These are phyloP conservation scores for Fusarium incarnatum DNA, from an alignment of 2,329 filamentous ascomycete genomes.

Conservation along the genomic window DNA sequence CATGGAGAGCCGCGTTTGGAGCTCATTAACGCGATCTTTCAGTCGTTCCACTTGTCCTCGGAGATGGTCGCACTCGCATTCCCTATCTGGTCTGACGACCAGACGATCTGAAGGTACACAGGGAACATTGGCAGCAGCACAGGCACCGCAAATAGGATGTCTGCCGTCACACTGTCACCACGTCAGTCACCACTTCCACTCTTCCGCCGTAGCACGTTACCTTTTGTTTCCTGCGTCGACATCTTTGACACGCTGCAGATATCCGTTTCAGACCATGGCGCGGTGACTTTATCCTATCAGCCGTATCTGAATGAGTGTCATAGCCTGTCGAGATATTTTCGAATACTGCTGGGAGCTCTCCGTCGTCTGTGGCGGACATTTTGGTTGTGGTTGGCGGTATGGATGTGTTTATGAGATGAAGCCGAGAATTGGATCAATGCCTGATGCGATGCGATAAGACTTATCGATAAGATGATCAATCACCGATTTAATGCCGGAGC, in stretches of 20 bases:
- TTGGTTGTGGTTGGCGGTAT: neutral
- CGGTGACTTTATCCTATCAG: slow-evolving; percentile 14
- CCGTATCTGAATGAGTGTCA: slow-evolving; percentile 15
- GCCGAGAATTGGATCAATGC: slow-evolving; percentile 9
- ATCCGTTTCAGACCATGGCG: slow-evolving; percentile 38
- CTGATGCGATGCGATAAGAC: neutral
- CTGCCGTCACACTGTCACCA: slow-evolving; percentile 36
- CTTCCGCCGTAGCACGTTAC: slow-evolving; percentile 7
- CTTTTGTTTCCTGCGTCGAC: slow-evolving; percentile 42
- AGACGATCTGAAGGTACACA: slow-evolving; percentile 43
- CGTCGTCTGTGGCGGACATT: slow-evolving; percentile 27
- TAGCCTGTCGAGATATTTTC: slow-evolving; percentile 17
- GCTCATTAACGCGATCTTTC: slow-evolving; percentile 25
- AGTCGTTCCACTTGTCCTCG: slow-evolving; percentile 33
- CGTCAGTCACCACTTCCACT: neutral
- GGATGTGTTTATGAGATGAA: neutral
- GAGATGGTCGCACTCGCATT: slow-evolving; percentile 39
- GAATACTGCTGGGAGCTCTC: slow-evolving; percentile 24
- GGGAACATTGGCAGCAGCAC: slow-evolving; percentile 23
- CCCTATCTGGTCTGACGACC: slow-evolving; percentile 30
- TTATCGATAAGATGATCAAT: slow-evolving; percentile 19
- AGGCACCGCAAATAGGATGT: slow-evolving; percentile 38
- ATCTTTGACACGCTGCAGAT: slow-evolving; percentile 39
- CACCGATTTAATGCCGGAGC: slow-evolving; percentile 24
- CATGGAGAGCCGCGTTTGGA: slow-evolving; percentile 28